Percentiles rank a stretch among this genome's conserved stretches.
Evolutionary conservation across 805 yeast genomes (phyloP).

Genomic region (Candida anglica): DNA sequence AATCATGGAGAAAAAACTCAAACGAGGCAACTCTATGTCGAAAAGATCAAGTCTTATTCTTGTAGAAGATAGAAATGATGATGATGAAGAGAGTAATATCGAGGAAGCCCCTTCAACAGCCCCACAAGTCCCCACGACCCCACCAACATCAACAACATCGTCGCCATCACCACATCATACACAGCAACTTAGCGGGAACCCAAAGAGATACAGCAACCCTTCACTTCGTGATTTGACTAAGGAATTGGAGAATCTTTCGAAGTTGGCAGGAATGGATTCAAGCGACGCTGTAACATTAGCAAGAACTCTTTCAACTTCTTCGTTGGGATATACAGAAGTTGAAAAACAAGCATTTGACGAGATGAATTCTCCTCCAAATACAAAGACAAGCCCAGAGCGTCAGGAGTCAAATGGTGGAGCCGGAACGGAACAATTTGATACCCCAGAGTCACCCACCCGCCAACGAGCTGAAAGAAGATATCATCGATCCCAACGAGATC

Average conservation of each 20-base stretch:
- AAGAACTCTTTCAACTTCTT: slow-evolving; percentile 67
- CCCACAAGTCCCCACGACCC: not conserved
- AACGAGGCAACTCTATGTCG: slow-evolving; percentile 21
- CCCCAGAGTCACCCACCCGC: too few species aligned
- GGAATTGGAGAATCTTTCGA: slow-evolving; percentile 71
- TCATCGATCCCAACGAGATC: not conserved
- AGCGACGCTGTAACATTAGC: slow-evolving; percentile 83
- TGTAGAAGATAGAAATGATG: slow-evolving; percentile 21
- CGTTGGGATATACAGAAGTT: slow-evolving; percentile 54
- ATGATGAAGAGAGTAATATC: slow-evolving; percentile 17
- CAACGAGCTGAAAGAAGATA: not conserved
- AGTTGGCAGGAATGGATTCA: slow-evolving; percentile 72
- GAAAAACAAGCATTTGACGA: slow-evolving; percentile 42
- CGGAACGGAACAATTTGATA: slow-evolving; percentile 47
- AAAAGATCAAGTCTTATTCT: slow-evolving; percentile 20
- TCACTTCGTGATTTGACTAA: slow-evolving; percentile 68
- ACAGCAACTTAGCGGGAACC: slow-evolving; percentile 1
- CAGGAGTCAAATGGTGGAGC: slow-evolving; percentile 6
- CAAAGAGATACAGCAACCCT: slow-evolving; percentile 41
- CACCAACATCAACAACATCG: not conserved
- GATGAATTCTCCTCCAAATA: slow-evolving; percentile 19
- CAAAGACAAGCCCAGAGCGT: slow-evolving; percentile 9
- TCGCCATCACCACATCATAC: slow-evolving; percentile 1
- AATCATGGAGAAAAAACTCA: slow-evolving; percentile 36
- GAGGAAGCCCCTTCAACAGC: not conserved